Conservation (phyloP, 2,329 filamentous ascomycete species). For the Pseudogymnoascus sp. region DNA sequence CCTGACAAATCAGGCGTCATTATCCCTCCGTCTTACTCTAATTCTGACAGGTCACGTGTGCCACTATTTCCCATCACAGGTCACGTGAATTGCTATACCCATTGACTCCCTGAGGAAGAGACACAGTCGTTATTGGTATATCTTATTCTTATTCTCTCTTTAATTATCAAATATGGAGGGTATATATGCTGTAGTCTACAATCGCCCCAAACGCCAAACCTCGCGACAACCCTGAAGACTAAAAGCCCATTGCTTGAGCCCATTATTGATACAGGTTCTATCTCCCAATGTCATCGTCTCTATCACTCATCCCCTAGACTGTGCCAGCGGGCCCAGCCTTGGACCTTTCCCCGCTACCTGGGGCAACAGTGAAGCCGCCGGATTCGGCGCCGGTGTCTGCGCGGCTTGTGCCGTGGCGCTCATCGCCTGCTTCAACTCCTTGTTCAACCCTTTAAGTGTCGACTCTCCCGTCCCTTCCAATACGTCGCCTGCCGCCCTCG, state of each 20-base stretch:
- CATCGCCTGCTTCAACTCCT: background rate
- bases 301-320: background rate
- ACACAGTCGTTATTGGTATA: background rate
- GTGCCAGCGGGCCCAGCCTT: background rate
- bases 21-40: background rate
- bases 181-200: background rate
- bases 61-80: background rate
- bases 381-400: background rate
- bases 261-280: background rate
- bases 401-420: background rate
- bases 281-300: background rate
- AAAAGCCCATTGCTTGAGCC: background rate
- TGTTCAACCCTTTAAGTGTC: background rate
- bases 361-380: background rate
- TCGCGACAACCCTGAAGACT: background rate
- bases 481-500: background rate
- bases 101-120: background rate
- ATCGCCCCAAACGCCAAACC: background rate
- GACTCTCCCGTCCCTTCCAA: background rate
- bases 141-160: background rate
- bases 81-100: background rate
- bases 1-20: slow-evolving; percentile 5
- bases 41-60: background rate
- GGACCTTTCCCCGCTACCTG: background rate
- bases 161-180: background rate